phyloP scores from a whole-genome alignment of 768 basidiomycete genomes.

The Kwoniella europaea region DNA sequence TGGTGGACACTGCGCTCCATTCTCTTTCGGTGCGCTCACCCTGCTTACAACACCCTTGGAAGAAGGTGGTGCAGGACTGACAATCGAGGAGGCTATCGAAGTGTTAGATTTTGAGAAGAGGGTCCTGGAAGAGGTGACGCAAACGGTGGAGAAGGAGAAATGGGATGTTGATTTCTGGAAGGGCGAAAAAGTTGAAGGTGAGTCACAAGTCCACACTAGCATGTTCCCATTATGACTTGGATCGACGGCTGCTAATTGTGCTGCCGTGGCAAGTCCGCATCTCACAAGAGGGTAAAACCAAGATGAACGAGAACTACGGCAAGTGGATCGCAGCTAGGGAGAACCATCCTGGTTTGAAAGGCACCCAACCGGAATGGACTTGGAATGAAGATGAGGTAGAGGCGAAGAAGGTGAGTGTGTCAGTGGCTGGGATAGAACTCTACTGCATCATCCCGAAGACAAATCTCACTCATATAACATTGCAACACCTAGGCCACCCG shows the following conservation, averaged over 20 bases:
- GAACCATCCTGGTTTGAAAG: constrained; percentile 11
- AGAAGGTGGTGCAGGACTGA: constrained; percentile 43
- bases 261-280: constrained; percentile 4
- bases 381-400: constrained; percentile 60
- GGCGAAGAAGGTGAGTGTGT: constrained; percentile 61
- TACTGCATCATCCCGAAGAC: no score
- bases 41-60: constrained; percentile 25
- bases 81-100: constrained; percentile 36
- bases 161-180: constrained; percentile 47
- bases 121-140: constrained; percentile 38
- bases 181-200: constrained; percentile 44
- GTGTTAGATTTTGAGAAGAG: constrained; percentile 43
- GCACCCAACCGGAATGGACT: constrained; percentile 52
- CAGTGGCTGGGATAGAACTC: no score
- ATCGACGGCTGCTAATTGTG: neutral
- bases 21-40: constrained; percentile 29
- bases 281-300: neutral
- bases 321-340: constrained; percentile 23
- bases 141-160: constrained; percentile 38
- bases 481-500: constrained; percentile 24
- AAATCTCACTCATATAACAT: no score
- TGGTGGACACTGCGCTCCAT: constrained; percentile 42
- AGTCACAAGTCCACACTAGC: neutral
- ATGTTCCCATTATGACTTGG: neutral
- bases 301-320: constrained; percentile 11